Conservation (phyloP, 495 filamentous ascomycete genomes). For the Aspergillus coremiiformis region DNA sequence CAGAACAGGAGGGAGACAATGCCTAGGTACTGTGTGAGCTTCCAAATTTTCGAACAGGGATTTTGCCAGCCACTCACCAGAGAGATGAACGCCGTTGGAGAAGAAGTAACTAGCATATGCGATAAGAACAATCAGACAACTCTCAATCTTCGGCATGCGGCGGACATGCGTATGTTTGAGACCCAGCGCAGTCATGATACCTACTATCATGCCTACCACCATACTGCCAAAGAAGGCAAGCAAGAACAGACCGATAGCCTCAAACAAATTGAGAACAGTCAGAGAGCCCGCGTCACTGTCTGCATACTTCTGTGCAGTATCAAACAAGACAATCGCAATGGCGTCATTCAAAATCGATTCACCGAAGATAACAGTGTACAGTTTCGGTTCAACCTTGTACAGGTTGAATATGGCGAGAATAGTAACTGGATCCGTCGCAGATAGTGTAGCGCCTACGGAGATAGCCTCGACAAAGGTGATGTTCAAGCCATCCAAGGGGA, state of each 20-base stretch:
- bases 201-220: constrained; percentile 78
- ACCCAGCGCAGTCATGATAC: constrained; percentile 74
- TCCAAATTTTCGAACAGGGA: not conserved
- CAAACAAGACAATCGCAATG: constrained; percentile 95
- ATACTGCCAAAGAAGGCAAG: constrained; percentile 92
- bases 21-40: constrained; percentile 45
- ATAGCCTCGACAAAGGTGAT: constrained; percentile 91
- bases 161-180: constrained; percentile 91
- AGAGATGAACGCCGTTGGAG: constrained; percentile 87
- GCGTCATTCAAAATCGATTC: constrained; percentile 98
- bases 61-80: constrained; percentile 57
- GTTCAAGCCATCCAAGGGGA: constrained; percentile 75
- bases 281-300: constrained; percentile 55
- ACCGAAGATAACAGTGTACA: constrained; percentile 97
- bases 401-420: constrained; percentile 98
- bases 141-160: constrained; percentile 92
- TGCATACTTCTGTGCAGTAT: constrained; percentile 84
- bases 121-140: constrained; percentile 85
- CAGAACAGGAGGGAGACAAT: constrained; percentile 97
- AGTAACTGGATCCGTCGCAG: constrained; percentile 93
- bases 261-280: constrained; percentile 69
- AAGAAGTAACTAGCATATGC: constrained; percentile 97
- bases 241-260: constrained; percentile 90
- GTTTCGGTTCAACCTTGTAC: constrained; percentile 96
- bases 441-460: constrained; percentile 90